Evolutionary conservation across 805 yeast species (phyloP), one percentile per base, ranked within the genome.

Genomic region (Saccharomycopsis sp.): DNA sequence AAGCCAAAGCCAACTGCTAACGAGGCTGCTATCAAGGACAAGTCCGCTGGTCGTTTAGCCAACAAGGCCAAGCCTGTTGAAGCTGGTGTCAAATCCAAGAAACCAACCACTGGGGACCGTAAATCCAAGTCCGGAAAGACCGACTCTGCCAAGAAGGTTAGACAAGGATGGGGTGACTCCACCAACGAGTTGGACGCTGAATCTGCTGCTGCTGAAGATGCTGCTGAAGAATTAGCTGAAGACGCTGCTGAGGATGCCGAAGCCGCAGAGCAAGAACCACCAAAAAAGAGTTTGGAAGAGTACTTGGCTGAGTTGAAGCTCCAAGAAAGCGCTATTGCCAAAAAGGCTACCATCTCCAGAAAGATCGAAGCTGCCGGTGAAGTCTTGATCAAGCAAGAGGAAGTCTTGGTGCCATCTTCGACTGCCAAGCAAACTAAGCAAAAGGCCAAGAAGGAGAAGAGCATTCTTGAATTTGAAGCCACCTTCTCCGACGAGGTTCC

Each of bases 121-220:
- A 94, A 84, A 71, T 83, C 92, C 65, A 88, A 87, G 80, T 71
- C 89, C 65, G 89, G 86, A 70, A 89, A 87, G 80, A 73, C 83
- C 68, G 97, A 91, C 79, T 79, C 96, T 67, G 82, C 80, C 67
- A 91, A 90, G 85, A 85, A 87, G 75, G 80, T 86, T 70, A 82
- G 79, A 73, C 85, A 84, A 76, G 91, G 91, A 65, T 89, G 97
- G 92, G 96, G 97, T 71, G 89, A 85, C 71, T 83, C 85, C 74
- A 76, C 78, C 69, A 79, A 77, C 71, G 89, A 84, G 79, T 83
- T 79, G 72, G 87, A 77, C 65, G 88, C 81, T 65, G 90, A 84
- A 74, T 65, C 76, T 61, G 70, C 65, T 50, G 74, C 72, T 62
- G 76, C 70, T 63, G 68, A 64, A 23, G 71, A 66, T 51, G 74